Percentiles rank a stretch among this genome's conserved stretches.
phyloP scores from a whole-genome alignment of 2,329 filamentous ascomycete species.

The Canariomyces notabilis region DNA sequence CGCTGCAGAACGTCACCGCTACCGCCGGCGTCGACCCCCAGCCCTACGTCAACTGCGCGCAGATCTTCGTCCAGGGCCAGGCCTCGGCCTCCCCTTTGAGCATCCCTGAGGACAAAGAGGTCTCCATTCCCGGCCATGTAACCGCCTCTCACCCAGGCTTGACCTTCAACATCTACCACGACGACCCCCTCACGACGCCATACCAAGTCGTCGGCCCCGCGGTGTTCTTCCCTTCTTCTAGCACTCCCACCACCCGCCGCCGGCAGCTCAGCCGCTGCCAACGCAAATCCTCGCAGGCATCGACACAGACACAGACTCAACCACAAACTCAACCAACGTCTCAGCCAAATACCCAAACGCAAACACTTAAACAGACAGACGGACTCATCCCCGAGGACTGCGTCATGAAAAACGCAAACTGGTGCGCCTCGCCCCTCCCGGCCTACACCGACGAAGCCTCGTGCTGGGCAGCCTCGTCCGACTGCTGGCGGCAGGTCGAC shows the following conservation, averaged over 20 bases:
- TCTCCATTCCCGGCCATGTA: conserved; percentile 64
- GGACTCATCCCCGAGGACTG: conserved; percentile 53
- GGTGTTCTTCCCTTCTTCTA: conserved; percentile 50
- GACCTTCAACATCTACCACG: conserved; percentile 59
- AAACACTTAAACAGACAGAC: conserved; percentile 27
- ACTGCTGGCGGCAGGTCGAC: conserved; percentile 55
- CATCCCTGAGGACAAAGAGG: conserved; percentile 45
- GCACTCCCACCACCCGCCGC: too few relatives aligned
- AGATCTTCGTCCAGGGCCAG: conserved; percentile 54
- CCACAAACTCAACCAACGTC: conserved; percentile 6
- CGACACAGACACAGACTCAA: neutral
- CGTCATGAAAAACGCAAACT: conserved; percentile 65
- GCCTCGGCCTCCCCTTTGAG: conserved; percentile 41
- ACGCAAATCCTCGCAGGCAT: too few relatives aligned
- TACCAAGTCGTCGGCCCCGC: conserved; percentile 56
- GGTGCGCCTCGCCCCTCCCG: conserved; percentile 60
- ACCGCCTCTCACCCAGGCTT: conserved; percentile 49
- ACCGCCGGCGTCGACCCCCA: conserved; percentile 54
- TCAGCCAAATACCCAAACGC: conserved; percentile 17
- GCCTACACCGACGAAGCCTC: conserved; percentile 49
- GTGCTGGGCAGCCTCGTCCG: conserved; percentile 54
- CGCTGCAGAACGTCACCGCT: conserved; percentile 55
- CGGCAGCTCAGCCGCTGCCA: conserved; percentile 1
- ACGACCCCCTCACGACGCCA: conserved; percentile 40
- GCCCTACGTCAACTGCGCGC: conserved; percentile 68